Evolutionary conservation across 2,329 filamentous ascomycete species (phyloP), one percentile per base, ranked within the genome.

Genomic region (Diaporthe vaccinii): DNA sequence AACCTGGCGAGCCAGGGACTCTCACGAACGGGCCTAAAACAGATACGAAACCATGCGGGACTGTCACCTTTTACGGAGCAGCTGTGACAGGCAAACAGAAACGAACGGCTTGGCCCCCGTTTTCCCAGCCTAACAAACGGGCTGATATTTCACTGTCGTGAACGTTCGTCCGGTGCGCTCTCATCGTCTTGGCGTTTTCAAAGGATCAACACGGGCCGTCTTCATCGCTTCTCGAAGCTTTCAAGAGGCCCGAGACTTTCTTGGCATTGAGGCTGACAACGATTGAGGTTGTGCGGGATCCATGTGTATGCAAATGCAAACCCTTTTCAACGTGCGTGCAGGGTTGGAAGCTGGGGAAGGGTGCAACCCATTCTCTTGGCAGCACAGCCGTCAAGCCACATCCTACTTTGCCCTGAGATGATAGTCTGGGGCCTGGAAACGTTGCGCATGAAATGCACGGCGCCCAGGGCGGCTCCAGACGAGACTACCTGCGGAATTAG

Each of bases 191-290:
- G 65, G 65, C 65, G 31, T 69, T n/a, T 28, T 20, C 15, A 49
- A 55, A 22, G 5, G 65, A 69, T 69, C 34, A 55, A 69, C 65
- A 69, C 49, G 65, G 65, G 65, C 65, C 65, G 49, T 28, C 4
- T 41, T 39, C 17, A 41, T 39, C 15, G 7, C 46, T 68, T 68
- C 65, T 68, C 12, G 65, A 68, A 68, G 17, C 14, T 14, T 39
- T 55, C 15, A 49, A 39, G 49, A 41, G 49, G 49, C 14, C n/a
- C 12, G 46, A 31, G 46, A 17, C 15, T 41, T 69, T 28, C 65
- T 69, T 69, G 65, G 65, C 65, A 69, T 69, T 34, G 49, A 22
- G 49, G 49, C 65, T 69, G 65, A n/a, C 39, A 25, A 51, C 6
- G 36, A 25, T 41, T 25, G 34, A 55, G 34, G 31, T 68, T 41